Evolutionary conservation across 2,329 filamentous ascomycete genomes (phyloP), one percentile per base, ranked within the genome.

Genomic region (Cladophialophora psammophila): DNA sequence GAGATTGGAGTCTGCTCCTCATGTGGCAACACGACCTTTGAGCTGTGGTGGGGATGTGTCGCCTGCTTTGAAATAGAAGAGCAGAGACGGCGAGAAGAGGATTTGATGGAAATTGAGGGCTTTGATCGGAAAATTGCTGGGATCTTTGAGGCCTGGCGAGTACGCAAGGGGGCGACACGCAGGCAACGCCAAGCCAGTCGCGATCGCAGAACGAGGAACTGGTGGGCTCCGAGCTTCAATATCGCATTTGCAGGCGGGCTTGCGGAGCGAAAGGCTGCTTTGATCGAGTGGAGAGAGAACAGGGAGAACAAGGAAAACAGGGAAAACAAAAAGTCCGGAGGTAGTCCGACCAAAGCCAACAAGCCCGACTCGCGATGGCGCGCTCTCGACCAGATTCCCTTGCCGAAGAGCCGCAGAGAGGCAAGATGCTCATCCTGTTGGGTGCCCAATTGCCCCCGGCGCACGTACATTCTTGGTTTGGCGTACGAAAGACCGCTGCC

Each of bases 11-110:
- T 71, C 15, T 69, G 69, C 40, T 48, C 57, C 32, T 63, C 42
- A 31, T 71, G 69, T 40, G 69, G 69, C 38, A 56, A 45, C n/a
- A 40, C 57, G 10, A 35, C 59, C 1, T 68, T 68, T 18, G 67
- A 71, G 32, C 32, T 71, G 32, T 71, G 65, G 65, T 71, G 69
- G 69, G 69, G 69, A 4, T 71, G 69, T 45, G 67, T 62, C 7
- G 32, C 32, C 3, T 69, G 69, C 38, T 71, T 69, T 40, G 69
- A 71, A 50, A 15, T 62, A 13, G 69, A 71, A 36, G 55, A 71
- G 58, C 52, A 64, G 34, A 18, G 60, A 18, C 63, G 63, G n/a
- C 63, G 63, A 8, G 61, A 68, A 9, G 57, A 65, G 18, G 69
- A 69, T 36, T 35, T 66, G 18, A 40, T 38, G 31, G 60, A 63